phyloP scores from a whole-genome alignment of 768 basidiomycete species.

The Phanerochaete carnosa region DNA sequence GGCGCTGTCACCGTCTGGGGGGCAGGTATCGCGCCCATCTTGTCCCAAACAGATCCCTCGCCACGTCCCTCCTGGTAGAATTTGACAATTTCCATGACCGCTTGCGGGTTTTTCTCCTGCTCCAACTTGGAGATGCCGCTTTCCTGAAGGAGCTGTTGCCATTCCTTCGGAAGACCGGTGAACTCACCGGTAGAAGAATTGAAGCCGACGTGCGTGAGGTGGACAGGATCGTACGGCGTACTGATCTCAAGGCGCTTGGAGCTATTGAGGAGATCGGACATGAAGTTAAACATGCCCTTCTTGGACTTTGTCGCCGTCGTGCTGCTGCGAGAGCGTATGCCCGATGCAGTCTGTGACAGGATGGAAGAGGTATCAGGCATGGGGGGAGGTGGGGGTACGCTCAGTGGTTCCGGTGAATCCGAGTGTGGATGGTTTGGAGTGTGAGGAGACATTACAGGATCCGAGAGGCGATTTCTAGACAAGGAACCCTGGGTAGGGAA shows the following conservation, averaged over 20 bases:
- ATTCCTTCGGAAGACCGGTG: slow-evolving; percentile 96
- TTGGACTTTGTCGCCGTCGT: slow-evolving; percentile 42
- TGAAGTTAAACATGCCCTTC: slow-evolving; percentile 62
- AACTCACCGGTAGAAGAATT: slow-evolving; percentile 98
- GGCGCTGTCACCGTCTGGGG: slow-evolving; percentile 14
- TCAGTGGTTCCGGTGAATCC: slow-evolving; percentile 22
- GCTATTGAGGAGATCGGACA: slow-evolving; percentile 74
- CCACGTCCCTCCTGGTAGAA: slow-evolving; percentile 92
- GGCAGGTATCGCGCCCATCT: slow-evolving; percentile 45
- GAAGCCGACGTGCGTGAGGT: slow-evolving; percentile 99
- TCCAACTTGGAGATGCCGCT: slow-evolving; percentile 91
- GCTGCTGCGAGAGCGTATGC: slow-evolving; percentile 39
- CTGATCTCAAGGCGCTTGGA: slow-evolving; percentile 88
- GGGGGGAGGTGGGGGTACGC: slow-evolving; percentile 14
- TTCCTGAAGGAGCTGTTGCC: slow-evolving; percentile 96
- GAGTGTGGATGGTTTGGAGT: slow-evolving; percentile 22
- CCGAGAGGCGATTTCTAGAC: slow-evolving; percentile 50
- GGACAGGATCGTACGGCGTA: slow-evolving; percentile 97
- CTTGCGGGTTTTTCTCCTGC: slow-evolving; percentile 97
- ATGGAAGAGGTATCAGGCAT: slow-evolving; percentile 15
- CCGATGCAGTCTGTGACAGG: slow-evolving; percentile 20
- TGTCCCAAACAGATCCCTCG: slow-evolving; percentile 65
- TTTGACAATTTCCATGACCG: slow-evolving; percentile 98
- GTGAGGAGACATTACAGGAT: slow-evolving; percentile 36
- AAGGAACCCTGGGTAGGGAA: slow-evolving; percentile 44